Evolutionary conservation across 2,329 filamentous ascomycete genomes (phyloP).

Genomic region (Macroventuria anomochaeta): DNA sequence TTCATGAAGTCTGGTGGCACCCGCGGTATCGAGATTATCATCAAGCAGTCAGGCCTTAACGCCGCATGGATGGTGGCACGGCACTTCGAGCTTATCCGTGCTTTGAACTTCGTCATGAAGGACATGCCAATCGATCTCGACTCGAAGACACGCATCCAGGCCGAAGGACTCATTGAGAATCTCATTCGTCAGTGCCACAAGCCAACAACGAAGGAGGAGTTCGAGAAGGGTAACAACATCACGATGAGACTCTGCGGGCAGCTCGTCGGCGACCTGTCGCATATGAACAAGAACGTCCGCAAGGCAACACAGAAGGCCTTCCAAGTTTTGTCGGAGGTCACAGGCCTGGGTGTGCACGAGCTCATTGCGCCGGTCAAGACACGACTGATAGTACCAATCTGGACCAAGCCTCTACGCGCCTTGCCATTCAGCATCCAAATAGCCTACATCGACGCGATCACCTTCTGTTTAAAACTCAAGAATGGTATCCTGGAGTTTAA

Average conservation of each 20-base stretch:
- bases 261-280: slow-evolving; percentile 85
- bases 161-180: slow-evolving; percentile 81
- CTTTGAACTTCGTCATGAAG: slow-evolving; percentile 97
- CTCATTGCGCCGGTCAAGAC: slow-evolving; percentile 90
- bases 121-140: slow-evolving; percentile 95
- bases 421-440: slow-evolving; percentile 95
- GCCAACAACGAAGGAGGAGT: slow-evolving; percentile 79
- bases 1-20: slow-evolving; percentile 95
- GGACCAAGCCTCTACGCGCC: slow-evolving; percentile 90
- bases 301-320: slow-evolving; percentile 84
- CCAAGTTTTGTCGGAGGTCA: slow-evolving; percentile 78
- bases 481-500: slow-evolving; percentile 90
- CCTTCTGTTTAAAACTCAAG: slow-evolving; percentile 89
- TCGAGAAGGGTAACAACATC: slow-evolving; percentile 69
- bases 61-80: slow-evolving; percentile 82
- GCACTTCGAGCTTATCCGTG: slow-evolving; percentile 85
- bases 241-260: slow-evolving; percentile 81
- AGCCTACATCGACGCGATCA: slow-evolving; percentile 97
- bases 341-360: slow-evolving; percentile 82
- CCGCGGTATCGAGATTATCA: slow-evolving; percentile 85
- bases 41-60: slow-evolving; percentile 83
- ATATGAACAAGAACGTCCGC: slow-evolving; percentile 95
- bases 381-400: slow-evolving; percentile 86
- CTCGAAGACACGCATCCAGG: slow-evolving; percentile 82
- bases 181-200: slow-evolving; percentile 81